These are phyloP conservation scores for Bocquillonia castaneifolia DNA, from an alignment of 441 rosid genomes.

Conservation along the genomic window DNA sequence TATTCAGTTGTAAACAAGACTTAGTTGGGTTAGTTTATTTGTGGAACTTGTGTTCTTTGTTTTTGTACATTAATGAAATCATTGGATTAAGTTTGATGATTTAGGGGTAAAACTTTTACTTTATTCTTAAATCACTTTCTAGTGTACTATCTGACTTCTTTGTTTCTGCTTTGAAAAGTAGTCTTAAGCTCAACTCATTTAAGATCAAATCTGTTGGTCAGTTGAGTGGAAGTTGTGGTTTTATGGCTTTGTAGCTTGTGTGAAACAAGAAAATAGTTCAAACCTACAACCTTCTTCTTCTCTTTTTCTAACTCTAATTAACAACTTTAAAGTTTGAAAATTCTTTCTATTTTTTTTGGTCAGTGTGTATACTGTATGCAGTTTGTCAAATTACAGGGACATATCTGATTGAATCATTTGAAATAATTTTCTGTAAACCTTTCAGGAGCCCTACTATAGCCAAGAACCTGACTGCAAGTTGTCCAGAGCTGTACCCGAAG, in stretches of 20 bases:
- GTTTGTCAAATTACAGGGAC: constrained; percentile 3
- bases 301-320: neutral
- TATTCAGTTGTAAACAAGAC: constrained; percentile 2
- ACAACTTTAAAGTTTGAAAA: neutral
- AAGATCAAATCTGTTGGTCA: neutral
- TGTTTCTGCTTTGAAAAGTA: neutral
- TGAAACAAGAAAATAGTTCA: neutral
- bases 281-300: neutral
- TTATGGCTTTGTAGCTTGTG: constrained; percentile 13
- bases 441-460: constrained; percentile 32
- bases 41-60: neutral
- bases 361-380: neutral
- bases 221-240: constrained; percentile 3
- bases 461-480: constrained; percentile 24
- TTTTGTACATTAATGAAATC: neutral
- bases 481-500: constrained; percentile 23
- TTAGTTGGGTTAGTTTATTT: constrained; percentile 10
- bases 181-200: neutral
- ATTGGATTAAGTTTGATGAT: neutral
- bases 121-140: neutral
- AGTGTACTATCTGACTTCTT: neutral
- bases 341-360: neutral
- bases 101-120: neutral
- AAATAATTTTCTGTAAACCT: constrained; percentile 19
- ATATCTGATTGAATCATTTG: constrained; percentile 15